These are phyloP conservation scores for Leccinum proximum DNA, from an alignment of 1,284 basidiomycete genomes.

Conservation along the genomic window DNA sequence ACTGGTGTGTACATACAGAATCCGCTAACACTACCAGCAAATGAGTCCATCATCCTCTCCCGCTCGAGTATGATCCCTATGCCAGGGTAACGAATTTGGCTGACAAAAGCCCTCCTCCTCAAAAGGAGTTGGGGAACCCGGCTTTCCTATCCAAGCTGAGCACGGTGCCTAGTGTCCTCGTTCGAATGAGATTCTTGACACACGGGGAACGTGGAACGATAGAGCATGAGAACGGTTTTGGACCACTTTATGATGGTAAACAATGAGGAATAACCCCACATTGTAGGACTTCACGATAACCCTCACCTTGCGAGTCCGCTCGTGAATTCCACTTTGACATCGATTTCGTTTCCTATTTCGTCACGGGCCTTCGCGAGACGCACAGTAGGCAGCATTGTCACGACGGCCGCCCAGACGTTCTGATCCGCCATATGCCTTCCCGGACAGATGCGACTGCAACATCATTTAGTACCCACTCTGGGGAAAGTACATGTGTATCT, in stretches of 20 bases:
- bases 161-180: not conserved
- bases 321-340: conserved; percentile 24
- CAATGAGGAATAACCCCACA: conserved; percentile 7
- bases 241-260: conserved; percentile 11
- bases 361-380: conserved; percentile 19
- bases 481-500: not conserved
- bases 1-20: no score
- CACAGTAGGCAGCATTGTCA: conserved; percentile 23
- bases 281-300: not conserved
- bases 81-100: no score
- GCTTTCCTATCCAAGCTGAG: not conserved
- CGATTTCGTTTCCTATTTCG: conserved; percentile 21
- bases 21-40: no score
- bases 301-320: conserved; percentile 21
- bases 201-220: conserved; percentile 17
- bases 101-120: no score
- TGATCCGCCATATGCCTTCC: conserved; percentile 25
- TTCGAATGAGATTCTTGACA: conserved; percentile 18
- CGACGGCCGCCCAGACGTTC: conserved; percentile 25
- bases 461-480: not conserved
- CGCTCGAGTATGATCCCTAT: no score
- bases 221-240: conserved; percentile 25
- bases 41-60: no score
- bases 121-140: not conserved
- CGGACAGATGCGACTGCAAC: conserved; percentile 22